Evolutionary conservation across 805 yeast species (phyloP).

Genomic region (Ogataea nonfermentans): DNA sequence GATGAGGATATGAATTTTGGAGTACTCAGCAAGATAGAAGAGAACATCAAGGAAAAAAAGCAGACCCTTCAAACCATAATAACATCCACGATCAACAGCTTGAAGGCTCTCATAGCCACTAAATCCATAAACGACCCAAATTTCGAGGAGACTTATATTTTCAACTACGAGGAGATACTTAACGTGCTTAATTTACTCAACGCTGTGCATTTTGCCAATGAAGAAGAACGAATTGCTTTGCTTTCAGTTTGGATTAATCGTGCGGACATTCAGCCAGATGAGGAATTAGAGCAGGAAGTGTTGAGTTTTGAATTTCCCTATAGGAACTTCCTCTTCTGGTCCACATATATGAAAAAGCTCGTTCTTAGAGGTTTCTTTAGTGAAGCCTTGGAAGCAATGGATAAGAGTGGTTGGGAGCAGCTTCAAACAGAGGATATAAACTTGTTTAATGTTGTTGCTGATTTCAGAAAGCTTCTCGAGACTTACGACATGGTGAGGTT

Average conservation of each 20-base stretch:
- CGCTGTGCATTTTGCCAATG: slow-evolving; percentile 47
- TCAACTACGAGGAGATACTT: slow-evolving; percentile 40
- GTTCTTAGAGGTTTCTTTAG: slow-evolving; percentile 59
- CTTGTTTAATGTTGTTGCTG: slow-evolving; percentile 39
- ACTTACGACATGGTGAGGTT: slow-evolving; percentile 37
- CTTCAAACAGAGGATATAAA: slow-evolving; percentile 31
- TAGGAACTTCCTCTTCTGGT: slow-evolving; percentile 59
- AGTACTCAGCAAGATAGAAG: slow-evolving; percentile 32
- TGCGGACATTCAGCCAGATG: slow-evolving; percentile 65
- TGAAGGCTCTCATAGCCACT: slow-evolving; percentile 32
- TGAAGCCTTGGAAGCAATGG: slow-evolving; percentile 51
- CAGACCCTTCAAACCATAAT: slow-evolving; percentile 34
- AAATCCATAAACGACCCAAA: slow-evolving; percentile 24
- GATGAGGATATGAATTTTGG: slow-evolving; percentile 32
- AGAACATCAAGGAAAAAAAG: slow-evolving; percentile 36
- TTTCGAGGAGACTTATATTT: slow-evolving; percentile 20
- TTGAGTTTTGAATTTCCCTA: slow-evolving; percentile 43
- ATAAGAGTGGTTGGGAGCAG: slow-evolving; percentile 42
- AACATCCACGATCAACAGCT: slow-evolving; percentile 28
- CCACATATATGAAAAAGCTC: slow-evolving; percentile 51
- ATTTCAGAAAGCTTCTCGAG: slow-evolving; percentile 39
- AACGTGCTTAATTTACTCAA: slow-evolving; percentile 58
- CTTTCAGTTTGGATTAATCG: slow-evolving; percentile 65
- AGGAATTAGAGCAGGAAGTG: slow-evolving; percentile 46
- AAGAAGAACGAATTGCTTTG: slow-evolving; percentile 41